A percentile compares a stretch with the other conserved stretches of the same genome.
These are phyloP conservation scores for Drechslera avenae DNA, from an alignment of 2,329 filamentous ascomycete species.

Conservation along the genomic window DNA sequence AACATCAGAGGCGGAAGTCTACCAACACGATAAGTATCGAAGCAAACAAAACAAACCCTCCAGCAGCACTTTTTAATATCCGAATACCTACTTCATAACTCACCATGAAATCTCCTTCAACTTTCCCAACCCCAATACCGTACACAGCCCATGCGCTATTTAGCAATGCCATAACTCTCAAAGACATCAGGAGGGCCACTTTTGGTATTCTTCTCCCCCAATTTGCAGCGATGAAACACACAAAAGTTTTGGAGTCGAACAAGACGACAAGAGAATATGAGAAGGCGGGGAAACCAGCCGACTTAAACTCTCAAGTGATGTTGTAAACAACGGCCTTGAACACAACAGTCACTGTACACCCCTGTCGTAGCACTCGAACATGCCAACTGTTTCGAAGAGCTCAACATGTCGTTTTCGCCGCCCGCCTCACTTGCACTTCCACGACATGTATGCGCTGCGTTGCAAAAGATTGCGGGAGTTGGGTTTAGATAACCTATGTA, in stretches of 20 bases:
- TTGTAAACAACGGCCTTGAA: slow-evolving; percentile 12
- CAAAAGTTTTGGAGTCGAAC: too few relatives aligned
- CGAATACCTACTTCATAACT: background rate
- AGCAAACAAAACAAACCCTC: too few relatives aligned
- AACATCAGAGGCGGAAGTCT: too few relatives aligned
- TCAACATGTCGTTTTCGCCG: slow-evolving; percentile 8
- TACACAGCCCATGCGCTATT: slow-evolving; percentile 26
- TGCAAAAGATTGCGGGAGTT: background rate
- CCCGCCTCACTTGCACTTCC: background rate
- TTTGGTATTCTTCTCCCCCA: too few relatives aligned
- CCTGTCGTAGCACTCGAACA: slow-evolving; percentile 27
- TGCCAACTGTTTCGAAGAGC: slow-evolving; percentile 6
- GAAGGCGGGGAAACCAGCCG: background rate
- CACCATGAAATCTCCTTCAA: background rate
- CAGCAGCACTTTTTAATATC: too few relatives aligned
- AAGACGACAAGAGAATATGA: too few relatives aligned
- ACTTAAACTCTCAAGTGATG: background rate
- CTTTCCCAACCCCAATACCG: slow-evolving; percentile 13
- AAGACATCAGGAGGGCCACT: too few relatives aligned
- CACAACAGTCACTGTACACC: slow-evolving; percentile 9
- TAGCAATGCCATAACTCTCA: slow-evolving; percentile 11
- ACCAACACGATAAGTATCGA: background rate
- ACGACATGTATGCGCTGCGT: background rate
- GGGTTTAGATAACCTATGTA: background rate
- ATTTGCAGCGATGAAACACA: too few relatives aligned